Evolutionary conservation across 768 basidiomycete species (phyloP), one percentile per base, ranked within the genome.

Genomic region (Termitomyces sp.): DNA sequence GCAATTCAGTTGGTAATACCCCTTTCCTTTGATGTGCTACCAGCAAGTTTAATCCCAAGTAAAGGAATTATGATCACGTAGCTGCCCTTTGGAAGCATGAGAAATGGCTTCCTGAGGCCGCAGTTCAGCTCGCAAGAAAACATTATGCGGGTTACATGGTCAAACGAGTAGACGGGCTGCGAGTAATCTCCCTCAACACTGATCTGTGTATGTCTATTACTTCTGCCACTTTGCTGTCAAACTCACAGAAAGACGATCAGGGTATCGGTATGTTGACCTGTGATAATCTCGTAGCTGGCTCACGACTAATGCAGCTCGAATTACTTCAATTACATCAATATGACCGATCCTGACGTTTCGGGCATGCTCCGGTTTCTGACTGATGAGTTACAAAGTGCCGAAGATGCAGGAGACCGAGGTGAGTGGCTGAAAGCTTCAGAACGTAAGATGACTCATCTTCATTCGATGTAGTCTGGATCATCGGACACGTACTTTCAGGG

Each of bases 341-440:
- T 88, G 65, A 84, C 83, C 24, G 67, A 80, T 26, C 80, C 85
- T 11, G 90, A 92, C 68, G 74, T 75, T 41, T 90, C 86, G 45
- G 88, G 89, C 22, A 87, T 90, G 83, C 73, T 91, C 63, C 77
- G 86, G 38, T 90, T 89, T 71, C 64, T 92, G 61, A 90, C 89
- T 6, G 84, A 89, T 58, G 87, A 91, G 67, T 72, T 91, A 14
- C 89, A 92, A 68, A 84, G 76, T 53, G 88, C 89, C 8, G 90
- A 92, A 69, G 89, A 92, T 65, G 76, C 78, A 22, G 85, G 88
- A 8, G 88, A 90, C 54, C 75, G 86, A 64, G 88, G 87, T 84
- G 3, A 10, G 51, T 40, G 18, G 45, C 45, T 22, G 26, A 60
- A 18, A 6, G 40, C 24, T 18, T 22, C 7, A 7, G 26, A 20